Evolutionary conservation across 108 stramenopile species (phyloP).

Genomic region (Mayamaea pseudoterrestris): DNA sequence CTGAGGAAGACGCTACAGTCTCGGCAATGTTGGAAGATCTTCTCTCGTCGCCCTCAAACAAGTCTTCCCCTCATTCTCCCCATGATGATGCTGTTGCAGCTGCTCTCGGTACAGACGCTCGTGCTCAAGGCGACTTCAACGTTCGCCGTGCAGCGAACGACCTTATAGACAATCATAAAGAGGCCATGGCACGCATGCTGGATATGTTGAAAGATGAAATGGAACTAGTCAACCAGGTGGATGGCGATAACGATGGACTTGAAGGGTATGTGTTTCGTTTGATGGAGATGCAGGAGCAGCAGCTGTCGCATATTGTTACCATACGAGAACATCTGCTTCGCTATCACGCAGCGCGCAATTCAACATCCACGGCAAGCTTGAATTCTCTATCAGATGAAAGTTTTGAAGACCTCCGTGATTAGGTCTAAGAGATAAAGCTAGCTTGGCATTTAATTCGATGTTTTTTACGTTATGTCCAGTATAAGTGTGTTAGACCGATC

Average conservation of each 20-base stretch:
- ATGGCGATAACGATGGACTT: slow-evolving; percentile 45
- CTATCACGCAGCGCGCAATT: background rate
- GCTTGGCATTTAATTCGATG: too few species aligned
- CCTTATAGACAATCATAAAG: slow-evolving; percentile 40
- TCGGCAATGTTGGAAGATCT: slow-evolving; percentile 1
- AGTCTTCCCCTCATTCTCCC: background rate
- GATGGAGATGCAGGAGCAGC: slow-evolving; percentile 34
- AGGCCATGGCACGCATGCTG: slow-evolving; percentile 47
- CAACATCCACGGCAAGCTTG: background rate
- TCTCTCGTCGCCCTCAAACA: background rate
- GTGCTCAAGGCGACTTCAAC: too few species aligned
- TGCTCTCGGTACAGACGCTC: too few species aligned
- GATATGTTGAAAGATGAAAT: slow-evolving; percentile 65
- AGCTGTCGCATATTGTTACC: slow-evolving; percentile 35
- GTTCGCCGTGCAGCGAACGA: background rate
- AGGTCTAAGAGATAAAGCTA: too few species aligned
- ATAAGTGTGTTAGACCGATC: slow-evolving; percentile 41
- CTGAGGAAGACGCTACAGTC: background rate
- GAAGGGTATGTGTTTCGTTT: slow-evolving; percentile 59
- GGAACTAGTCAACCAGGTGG: slow-evolving; percentile 45
- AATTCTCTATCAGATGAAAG: background rate
- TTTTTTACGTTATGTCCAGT: slow-evolving; percentile 42
- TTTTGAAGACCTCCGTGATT: slow-evolving; percentile 6
- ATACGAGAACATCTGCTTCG: slow-evolving; percentile 19
- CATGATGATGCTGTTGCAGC: too few species aligned